A percentile compares a stretch with the other conserved stretches of the same genome.
These are phyloP conservation scores for Symbiodinium natans DNA, from an alignment of 73 alveolate genomes.

Conservation along the genomic window DNA sequence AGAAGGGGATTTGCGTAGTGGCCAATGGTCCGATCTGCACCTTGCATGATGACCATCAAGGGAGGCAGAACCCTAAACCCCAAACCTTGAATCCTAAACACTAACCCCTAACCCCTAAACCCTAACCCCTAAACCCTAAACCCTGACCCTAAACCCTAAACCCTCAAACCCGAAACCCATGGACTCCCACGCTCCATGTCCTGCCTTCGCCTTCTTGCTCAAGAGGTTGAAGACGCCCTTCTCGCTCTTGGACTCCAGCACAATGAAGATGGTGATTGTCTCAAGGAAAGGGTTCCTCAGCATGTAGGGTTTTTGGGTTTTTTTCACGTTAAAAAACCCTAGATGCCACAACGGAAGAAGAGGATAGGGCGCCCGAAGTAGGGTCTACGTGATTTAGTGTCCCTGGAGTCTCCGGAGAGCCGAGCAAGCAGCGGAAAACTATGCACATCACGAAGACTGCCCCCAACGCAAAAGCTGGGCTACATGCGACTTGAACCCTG, in stretches of 20 bases:
- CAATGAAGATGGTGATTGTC: slow-evolving; percentile 96
- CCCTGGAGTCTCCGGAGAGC: too few relatives aligned
- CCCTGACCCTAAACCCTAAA: neutral
- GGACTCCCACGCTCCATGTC: too few relatives aligned
- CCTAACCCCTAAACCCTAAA: too few relatives aligned
- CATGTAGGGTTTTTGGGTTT: neutral
- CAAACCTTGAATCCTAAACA: neutral
- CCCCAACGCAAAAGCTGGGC: too few relatives aligned
- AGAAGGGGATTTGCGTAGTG: slow-evolving; percentile 97
- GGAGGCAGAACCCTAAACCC: neutral
- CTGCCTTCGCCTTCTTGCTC: slow-evolving; percentile 95
- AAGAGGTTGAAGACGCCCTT: slow-evolving; percentile 96
- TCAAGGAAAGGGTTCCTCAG: slow-evolving; percentile 97
- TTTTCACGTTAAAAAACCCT: neutral
- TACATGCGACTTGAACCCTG: neutral
- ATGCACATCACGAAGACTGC: too few relatives aligned
- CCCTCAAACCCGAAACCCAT: neutral
- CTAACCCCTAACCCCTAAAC: too few relatives aligned
- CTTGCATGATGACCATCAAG: slow-evolving; percentile 25
- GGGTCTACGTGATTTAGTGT: neutral
- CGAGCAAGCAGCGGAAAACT: too few relatives aligned
- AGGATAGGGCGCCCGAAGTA: too few relatives aligned
- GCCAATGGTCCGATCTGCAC: slow-evolving; percentile 97
- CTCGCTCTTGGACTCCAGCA: slow-evolving; percentile 96
- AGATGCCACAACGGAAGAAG: too few relatives aligned